These are phyloP conservation scores for Agrocybe praecox DNA, from an alignment of 768 basidiomycete species.

Conservation along the genomic window DNA sequence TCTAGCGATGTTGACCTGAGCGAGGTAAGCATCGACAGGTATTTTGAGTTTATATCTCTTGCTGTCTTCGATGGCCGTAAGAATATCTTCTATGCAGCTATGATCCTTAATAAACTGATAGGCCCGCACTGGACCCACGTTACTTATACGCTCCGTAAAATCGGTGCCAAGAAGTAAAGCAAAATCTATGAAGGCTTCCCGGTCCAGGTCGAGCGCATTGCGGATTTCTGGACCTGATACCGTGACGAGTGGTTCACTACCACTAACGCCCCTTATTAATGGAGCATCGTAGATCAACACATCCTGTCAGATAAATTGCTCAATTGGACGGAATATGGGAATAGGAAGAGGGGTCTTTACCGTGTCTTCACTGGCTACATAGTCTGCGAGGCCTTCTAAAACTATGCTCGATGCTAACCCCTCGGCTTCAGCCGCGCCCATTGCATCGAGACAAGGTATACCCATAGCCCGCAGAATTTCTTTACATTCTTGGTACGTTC, in stretches of 20 bases:
- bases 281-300: conserved; percentile 84
- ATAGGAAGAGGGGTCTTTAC: conserved; percentile 37
- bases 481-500: conserved; percentile 72
- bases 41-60: conserved; percentile 53
- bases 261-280: conserved; percentile 76
- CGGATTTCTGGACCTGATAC: conserved; percentile 70
- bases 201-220: conserved; percentile 54
- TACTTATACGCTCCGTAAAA: conserved; percentile 83
- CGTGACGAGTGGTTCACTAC: conserved; percentile 58
- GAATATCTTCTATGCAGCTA: conserved; percentile 65
- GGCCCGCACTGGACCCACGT: conserved; percentile 78
- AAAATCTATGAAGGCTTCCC: conserved; percentile 75
- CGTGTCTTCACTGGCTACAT: conserved; percentile 90
- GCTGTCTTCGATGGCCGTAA: conserved; percentile 65
- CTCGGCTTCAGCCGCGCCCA: conserved; percentile 80
- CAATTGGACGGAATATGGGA: neutral
- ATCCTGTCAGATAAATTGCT: conserved; percentile 48
- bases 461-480: conserved; percentile 79
- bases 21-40: conserved; percentile 55
- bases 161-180: conserved; percentile 88
- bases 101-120: conserved; percentile 74
- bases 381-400: conserved; percentile 75
- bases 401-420: conserved; percentile 83
- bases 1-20: conserved; percentile 64
- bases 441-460: conserved; percentile 72